These are phyloP conservation scores for Sphaerostilbella broomeana DNA, from an alignment of 2,329 filamentous ascomycete species.

Conservation along the genomic window DNA sequence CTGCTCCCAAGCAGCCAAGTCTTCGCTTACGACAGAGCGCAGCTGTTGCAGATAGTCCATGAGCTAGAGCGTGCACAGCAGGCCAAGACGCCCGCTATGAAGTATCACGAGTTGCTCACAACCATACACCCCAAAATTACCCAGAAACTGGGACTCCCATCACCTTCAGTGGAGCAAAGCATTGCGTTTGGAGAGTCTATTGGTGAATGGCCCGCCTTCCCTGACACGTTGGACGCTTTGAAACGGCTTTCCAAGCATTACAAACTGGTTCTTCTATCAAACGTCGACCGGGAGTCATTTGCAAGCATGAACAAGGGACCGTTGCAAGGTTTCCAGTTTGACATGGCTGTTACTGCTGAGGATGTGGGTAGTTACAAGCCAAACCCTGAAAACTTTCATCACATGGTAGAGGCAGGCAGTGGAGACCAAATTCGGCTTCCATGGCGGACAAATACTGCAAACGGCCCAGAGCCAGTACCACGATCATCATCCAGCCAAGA, in stretches of 20 bases:
- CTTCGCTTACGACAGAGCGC: constrained; percentile 31
- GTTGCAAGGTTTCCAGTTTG: constrained; percentile 47
- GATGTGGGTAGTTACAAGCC: constrained; percentile 68
- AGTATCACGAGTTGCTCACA: constrained; percentile 52
- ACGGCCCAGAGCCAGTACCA: constrained; percentile 60
- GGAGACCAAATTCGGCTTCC: constrained; percentile 45
- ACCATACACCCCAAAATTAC: constrained; percentile 37
- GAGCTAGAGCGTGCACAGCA: constrained; percentile 44
- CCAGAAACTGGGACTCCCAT: constrained; percentile 29
- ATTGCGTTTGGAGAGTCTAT: constrained; percentile 45
- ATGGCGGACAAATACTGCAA: constrained; percentile 50
- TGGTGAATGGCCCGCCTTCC: constrained; percentile 48
- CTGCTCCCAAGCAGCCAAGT: constrained; percentile 29
- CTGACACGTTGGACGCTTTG: constrained; percentile 49
- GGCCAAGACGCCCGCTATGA: constrained; percentile 42
- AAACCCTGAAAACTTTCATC: constrained; percentile 54
- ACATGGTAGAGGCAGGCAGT: constrained; percentile 45
- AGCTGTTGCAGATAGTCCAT: constrained; percentile 27
- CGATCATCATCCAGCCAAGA: constrained; percentile 58
- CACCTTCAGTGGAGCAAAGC: constrained; percentile 31
- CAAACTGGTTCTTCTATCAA: constrained; percentile 54
- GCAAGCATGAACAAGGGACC: constrained; percentile 19
- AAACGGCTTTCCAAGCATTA: constrained; percentile 40
- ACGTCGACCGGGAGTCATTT: constrained; percentile 41
- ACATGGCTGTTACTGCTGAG: constrained; percentile 61